phyloP scores from a whole-genome alignment of 371 early-diverging fungal species.

The Lichtheimia hyalospora region DNA sequence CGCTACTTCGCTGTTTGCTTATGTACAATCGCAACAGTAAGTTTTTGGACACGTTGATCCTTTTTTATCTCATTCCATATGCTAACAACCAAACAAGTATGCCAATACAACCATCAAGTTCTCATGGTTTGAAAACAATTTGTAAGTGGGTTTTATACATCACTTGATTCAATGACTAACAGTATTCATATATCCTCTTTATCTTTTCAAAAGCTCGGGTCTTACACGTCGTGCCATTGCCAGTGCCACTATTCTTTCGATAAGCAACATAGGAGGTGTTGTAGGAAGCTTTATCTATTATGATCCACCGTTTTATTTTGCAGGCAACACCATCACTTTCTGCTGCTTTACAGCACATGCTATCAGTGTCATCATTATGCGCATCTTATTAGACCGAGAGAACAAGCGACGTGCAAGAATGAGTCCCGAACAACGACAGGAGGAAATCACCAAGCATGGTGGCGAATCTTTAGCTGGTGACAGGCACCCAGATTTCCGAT shows the following conservation, averaged over 20 bases:
- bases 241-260: constrained; percentile 26
- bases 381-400: constrained; percentile 17
- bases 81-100: constrained; percentile 6
- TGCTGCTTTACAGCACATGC: constrained; percentile 20
- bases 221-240: constrained; percentile 39
- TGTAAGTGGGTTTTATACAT: background rate
- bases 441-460: constrained; percentile 24
- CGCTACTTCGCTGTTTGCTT: constrained; percentile 28
- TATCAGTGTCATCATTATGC: constrained; percentile 16
- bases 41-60: background rate
- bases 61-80: too few species aligned
- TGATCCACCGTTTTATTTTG: constrained; percentile 8
- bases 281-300: constrained; percentile 33
- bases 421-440: constrained; percentile 18
- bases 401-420: constrained; percentile 19
- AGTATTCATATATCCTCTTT: background rate
- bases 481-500: constrained; percentile 39
- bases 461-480: constrained; percentile 39
- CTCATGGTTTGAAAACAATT: constrained; percentile 42
- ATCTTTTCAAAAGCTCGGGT: constrained; percentile 12
- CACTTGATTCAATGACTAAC: too few species aligned
- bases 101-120: constrained; percentile 27
- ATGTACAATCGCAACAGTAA: constrained; percentile 14
- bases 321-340: constrained; percentile 6
- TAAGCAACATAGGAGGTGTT: constrained; percentile 30